phyloP scores from a whole-genome alignment of 257 asterid genomes.

The Solanum paucissectum region DNA sequence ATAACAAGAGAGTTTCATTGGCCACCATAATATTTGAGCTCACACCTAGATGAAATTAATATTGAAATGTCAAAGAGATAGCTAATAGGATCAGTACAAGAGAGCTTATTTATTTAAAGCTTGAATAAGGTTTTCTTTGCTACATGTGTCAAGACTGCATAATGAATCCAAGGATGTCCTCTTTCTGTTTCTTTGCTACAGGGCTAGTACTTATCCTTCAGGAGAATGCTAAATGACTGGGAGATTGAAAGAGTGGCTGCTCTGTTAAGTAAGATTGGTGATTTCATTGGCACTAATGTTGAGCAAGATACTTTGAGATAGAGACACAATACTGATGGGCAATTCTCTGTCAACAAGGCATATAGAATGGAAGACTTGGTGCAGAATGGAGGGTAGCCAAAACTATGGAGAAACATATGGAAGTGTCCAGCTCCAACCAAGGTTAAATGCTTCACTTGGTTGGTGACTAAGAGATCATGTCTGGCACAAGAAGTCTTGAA shows the following conservation, averaged over 20 bases:
- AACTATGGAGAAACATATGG: not conserved
- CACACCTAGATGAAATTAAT: not conserved
- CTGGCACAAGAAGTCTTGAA: not conserved
- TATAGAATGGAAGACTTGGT: not conserved
- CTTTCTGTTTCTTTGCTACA: not conserved
- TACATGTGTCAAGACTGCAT: not conserved
- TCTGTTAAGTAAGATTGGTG: not conserved
- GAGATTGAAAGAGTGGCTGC: not conserved
- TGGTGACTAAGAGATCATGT: not conserved
- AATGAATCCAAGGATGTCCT: not conserved
- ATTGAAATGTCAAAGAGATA: not conserved
- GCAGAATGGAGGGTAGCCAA: not conserved
- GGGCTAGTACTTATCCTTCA: not conserved
- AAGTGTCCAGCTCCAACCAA: not conserved
- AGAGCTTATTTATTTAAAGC: not conserved
- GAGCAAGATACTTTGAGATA: not conserved
- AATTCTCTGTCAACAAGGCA: not conserved
- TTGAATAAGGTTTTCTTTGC: not conserved
- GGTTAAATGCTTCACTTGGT: not conserved
- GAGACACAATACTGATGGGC: not conserved
- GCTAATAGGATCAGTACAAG: not conserved
- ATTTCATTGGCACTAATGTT: not conserved
- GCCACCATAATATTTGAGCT: not conserved
- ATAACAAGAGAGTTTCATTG: not conserved
- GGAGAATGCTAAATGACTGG: not conserved